phyloP scores from a whole-genome alignment of 352 stramenopile genomes.

The Phytophthora pluvialis region DNA sequence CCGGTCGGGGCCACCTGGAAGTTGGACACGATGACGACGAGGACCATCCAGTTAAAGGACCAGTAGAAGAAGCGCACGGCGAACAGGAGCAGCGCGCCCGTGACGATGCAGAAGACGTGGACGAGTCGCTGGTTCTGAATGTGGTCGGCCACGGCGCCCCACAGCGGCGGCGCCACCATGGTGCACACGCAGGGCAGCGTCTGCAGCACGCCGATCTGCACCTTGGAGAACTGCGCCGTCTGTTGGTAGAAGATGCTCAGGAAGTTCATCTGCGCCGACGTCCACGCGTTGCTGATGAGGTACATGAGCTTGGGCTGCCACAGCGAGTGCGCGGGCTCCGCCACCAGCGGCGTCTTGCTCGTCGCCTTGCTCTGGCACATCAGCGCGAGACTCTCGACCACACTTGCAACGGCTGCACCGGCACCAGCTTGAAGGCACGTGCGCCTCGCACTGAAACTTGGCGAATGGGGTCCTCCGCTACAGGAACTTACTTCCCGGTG shows the following conservation, averaged over 20 bases:
- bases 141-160: constrained; percentile 72
- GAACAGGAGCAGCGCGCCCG: constrained; percentile 65
- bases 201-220: constrained; percentile 81
- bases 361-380: constrained; percentile 37
- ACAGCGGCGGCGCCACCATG: constrained; percentile 77
- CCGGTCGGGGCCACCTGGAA: constrained; percentile 66
- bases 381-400: constrained; percentile 1
- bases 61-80: constrained; percentile 58
- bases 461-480: constrained; percentile 23
- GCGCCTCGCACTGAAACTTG: constrained; percentile 19
- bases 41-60: constrained; percentile 59
- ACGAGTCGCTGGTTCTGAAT: constrained; percentile 68
- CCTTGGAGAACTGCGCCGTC: constrained; percentile 66
- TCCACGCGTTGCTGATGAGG: constrained; percentile 63
- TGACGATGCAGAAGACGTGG: constrained; percentile 68
- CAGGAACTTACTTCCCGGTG: not conserved
- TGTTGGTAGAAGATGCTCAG: constrained; percentile 79
- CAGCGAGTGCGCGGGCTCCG: constrained; percentile 19
- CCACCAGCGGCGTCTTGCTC: constrained; percentile 38
- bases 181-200: constrained; percentile 67
- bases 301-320: constrained; percentile 86
- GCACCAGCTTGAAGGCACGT: not conserved
- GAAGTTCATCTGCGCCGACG: constrained; percentile 80
- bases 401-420: not conserved
- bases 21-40: constrained; percentile 63